These are phyloP conservation scores for Juglanconis oblonga DNA, from an alignment of 2,329 filamentous ascomycete genomes.

Conservation along the genomic window DNA sequence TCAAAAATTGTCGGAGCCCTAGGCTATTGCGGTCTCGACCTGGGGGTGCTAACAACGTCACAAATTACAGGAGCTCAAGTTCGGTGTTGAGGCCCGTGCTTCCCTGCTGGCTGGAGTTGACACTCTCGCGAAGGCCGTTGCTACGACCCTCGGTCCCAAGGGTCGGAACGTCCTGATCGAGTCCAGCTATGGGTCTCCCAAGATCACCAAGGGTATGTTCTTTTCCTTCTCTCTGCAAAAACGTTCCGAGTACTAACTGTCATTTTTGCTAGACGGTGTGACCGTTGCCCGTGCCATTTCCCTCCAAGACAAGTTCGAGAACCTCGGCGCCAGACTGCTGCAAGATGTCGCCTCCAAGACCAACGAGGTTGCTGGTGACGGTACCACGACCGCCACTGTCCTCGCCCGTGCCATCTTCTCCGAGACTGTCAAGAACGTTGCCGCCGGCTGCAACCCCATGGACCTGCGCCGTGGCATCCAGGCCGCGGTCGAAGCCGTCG, in stretches of 20 bases:
- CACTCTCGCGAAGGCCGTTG: constrained; percentile 92
- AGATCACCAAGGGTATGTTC: constrained; percentile 93
- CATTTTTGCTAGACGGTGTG: constrained; percentile 65
- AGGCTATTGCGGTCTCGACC: background rate
- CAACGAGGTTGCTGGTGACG: constrained; percentile 97
- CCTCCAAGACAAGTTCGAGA: constrained; percentile 99
- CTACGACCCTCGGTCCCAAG: constrained; percentile 95
- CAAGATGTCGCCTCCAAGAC: constrained; percentile 99
- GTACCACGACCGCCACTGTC: constrained; percentile 96
- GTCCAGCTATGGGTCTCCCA: constrained; percentile 96
- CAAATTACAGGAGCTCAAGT: constrained; percentile 80
- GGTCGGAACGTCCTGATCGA: constrained; percentile 98
- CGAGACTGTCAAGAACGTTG: constrained; percentile 99
- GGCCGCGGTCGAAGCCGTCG: constrained; percentile 90
- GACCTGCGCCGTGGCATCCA: constrained; percentile 96
- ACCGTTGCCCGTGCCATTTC: constrained; percentile 86
- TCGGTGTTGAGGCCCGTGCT: constrained; percentile 91
- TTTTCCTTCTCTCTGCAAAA: background rate
- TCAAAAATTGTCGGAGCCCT: background rate
- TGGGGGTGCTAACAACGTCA: constrained; percentile 27
- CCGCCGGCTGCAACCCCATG: constrained; percentile 99
- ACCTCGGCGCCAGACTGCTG: constrained; percentile 92
- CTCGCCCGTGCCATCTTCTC: constrained; percentile 98
- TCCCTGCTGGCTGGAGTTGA: constrained; percentile 90
- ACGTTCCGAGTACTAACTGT: constrained; percentile 4